phyloP scores from a whole-genome alignment of 2,329 filamentous ascomycete genomes.

The Drechslerella dactyloides region DNA sequence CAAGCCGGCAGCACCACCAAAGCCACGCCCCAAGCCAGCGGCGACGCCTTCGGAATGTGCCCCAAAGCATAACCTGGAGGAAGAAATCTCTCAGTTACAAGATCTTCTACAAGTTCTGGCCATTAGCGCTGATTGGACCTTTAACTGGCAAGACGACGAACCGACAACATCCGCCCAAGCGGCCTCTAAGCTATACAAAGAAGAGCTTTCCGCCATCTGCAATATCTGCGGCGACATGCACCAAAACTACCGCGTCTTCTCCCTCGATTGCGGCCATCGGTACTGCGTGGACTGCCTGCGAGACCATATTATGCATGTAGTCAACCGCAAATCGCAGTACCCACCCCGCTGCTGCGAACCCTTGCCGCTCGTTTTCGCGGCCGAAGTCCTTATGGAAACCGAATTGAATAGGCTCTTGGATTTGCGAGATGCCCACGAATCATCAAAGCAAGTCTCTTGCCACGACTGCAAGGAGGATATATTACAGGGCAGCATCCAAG shows the following conservation, averaged over 20 bases:
- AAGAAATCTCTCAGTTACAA: slow-evolving; percentile 46
- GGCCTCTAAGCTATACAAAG: slow-evolving; percentile 31
- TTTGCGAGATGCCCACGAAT: slow-evolving; percentile 29
- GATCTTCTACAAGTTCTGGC: slow-evolving; percentile 43
- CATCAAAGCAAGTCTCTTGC: slow-evolving; percentile 38
- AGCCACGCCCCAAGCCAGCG: background rate
- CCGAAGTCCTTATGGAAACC: slow-evolving; percentile 41
- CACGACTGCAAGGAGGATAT: slow-evolving; percentile 38
- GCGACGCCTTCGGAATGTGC: background rate
- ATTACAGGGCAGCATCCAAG: slow-evolving; percentile 31
- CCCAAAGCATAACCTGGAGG: slow-evolving; percentile 17
- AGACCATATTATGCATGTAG: slow-evolving; percentile 31
- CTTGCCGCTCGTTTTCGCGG: slow-evolving; percentile 30
- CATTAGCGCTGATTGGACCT: slow-evolving; percentile 26
- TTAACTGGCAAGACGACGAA: slow-evolving; percentile 33
- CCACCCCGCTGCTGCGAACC: slow-evolving; percentile 43
- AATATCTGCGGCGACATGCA: slow-evolving; percentile 38
- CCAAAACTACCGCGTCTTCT: slow-evolving; percentile 37
- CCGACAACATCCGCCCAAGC: slow-evolving; percentile 35
- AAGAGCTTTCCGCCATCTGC: slow-evolving; percentile 39
- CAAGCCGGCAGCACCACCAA: background rate
- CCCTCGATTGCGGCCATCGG: slow-evolving; percentile 32
- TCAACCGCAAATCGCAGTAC: slow-evolving; percentile 32
- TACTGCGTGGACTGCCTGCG: slow-evolving; percentile 48
- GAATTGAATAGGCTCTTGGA: slow-evolving; percentile 38